Percentiles rank a stretch among this genome's conserved stretches.
Conservation (phyloP, 441 rosid species). For the Pelargonium exstipulatum region DNA sequence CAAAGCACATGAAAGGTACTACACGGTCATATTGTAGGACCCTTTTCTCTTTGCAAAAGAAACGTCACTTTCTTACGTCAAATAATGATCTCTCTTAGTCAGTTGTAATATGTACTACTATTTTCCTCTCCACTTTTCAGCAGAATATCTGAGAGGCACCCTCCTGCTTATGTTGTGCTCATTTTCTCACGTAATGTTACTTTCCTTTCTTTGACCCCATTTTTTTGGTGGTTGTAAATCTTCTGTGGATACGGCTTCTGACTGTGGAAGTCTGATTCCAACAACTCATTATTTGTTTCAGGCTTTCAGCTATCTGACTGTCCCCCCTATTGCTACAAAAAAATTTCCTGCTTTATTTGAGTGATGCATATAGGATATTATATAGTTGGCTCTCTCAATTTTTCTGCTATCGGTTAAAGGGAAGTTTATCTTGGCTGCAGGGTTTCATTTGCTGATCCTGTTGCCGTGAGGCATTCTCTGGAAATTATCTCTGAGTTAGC, state of each 20-base stretch:
- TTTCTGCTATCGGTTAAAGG: slow-evolving; percentile 1
- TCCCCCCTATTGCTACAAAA: too few relatives aligned
- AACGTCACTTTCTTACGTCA: not conserved
- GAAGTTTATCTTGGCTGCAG: slow-evolving; percentile 35
- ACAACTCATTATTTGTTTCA: too few relatives aligned
- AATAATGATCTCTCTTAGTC: not conserved
- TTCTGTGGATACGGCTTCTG: too few relatives aligned
- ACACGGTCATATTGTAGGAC: not conserved
- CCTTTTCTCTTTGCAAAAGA: too few relatives aligned
- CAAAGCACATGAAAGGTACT: not conserved
- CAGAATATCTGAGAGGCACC: not conserved
- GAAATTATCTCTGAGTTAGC: slow-evolving; percentile 88
- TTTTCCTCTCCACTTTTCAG: not conserved
- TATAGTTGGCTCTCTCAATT: not conserved
- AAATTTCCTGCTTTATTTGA: too few relatives aligned
- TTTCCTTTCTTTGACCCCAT: too few relatives aligned
- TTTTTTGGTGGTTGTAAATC: too few relatives aligned
- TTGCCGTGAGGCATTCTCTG: slow-evolving; percentile 97
- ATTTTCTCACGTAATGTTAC: not conserved
- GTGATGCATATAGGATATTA: too few relatives aligned
- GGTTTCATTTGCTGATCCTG: slow-evolving; percentile 89
- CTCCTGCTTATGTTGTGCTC: not conserved
- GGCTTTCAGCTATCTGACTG: too few relatives aligned
- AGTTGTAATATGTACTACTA: not conserved
- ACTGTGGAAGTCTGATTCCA: too few relatives aligned